Evolutionary conservation across 257 asterid species (phyloP), one percentile per base, ranked within the genome.

Genomic region (Orobanche coerulescens): DNA sequence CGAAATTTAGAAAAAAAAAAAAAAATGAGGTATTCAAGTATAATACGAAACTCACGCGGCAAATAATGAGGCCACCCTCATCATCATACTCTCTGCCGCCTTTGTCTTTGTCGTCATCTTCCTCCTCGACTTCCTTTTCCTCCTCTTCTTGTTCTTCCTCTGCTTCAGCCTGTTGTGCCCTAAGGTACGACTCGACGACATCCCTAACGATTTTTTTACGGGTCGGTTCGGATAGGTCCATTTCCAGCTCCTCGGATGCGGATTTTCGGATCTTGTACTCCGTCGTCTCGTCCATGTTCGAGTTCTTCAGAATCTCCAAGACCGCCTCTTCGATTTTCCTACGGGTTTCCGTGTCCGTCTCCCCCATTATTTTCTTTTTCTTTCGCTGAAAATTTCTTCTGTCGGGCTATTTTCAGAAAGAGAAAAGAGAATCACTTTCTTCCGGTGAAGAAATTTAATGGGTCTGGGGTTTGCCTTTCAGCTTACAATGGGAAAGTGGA

Each of bases 11-110:
- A 3, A 52, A 1, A 47, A 18, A 13, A 13, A 24, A 12, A 51
- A 51, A 52, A 13, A n/a, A n/a, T n/a, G n/a, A n/a, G n/a, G n/a
- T n/a, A n/a, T n/a, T n/a, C n/a, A n/a, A n/a, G n/a, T n/a, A n/a
- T 10, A 8, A 9, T 40, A 40, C 36, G 44, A 11, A 53, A 68
- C 93, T 75, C 50, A 89, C 96, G 68, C 95, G 82, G 76, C 98
- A 93, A 53, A 86, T 56, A 28, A 93, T 89, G 70, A 84, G 92
- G 42, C 86, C 89, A 15, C 97, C 97, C 12, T 82, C 97, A 26
- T 86, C 97, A 54, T 89, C 98, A 48, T 75, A 84, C 78, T 86
- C 96, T 68, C 71, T 81, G 26, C 71, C 89, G 48, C 73, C 83
- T 49, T 64, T 39, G 39, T 22, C 64, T 24, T 60, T 44, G 30